phyloP scores from a whole-genome alignment of 2,329 filamentous ascomycete species.

The Talaromyces sp. region DNA sequence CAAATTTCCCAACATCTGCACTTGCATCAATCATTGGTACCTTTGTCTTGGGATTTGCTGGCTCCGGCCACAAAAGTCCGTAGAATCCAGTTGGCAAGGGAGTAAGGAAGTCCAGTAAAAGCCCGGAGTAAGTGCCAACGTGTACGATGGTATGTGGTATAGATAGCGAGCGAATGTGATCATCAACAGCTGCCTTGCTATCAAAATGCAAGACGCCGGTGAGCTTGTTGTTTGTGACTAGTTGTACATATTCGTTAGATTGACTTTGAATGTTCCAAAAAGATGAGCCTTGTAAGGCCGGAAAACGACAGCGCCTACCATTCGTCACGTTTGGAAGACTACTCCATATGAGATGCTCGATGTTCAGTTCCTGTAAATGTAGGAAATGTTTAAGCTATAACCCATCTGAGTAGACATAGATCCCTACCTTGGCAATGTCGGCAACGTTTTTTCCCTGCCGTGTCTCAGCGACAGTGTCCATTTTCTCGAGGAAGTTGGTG shows the following conservation, averaged over 20 bases:
- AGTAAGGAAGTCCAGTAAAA: slow-evolving; percentile 27
- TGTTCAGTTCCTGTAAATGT: neutral
- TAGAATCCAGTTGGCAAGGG: slow-evolving; percentile 19
- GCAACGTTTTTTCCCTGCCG: slow-evolving; percentile 23
- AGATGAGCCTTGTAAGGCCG: neutral
- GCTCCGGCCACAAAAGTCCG: slow-evolving; percentile 15
- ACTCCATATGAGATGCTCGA: slow-evolving; percentile 28
- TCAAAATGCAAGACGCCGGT: slow-evolving; percentile 49
- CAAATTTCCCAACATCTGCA: slow-evolving; percentile 31
- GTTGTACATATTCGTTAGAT: neutral
- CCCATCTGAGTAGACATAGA: slow-evolving; percentile 12
- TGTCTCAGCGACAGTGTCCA: slow-evolving; percentile 22
- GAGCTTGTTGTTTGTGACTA: slow-evolving; percentile 27
- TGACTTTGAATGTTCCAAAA: neutral
- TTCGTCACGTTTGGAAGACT: slow-evolving; percentile 16
- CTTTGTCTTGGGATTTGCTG: slow-evolving; percentile 10
- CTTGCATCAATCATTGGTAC: slow-evolving; percentile 31
- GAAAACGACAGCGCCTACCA: slow-evolving; percentile 15
- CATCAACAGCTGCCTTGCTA: slow-evolving; percentile 51
- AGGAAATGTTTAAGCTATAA: slow-evolving; percentile 2
- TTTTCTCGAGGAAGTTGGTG: slow-evolving; percentile 28
- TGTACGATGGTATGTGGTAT: slow-evolving; percentile 50
- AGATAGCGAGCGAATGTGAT: slow-evolving; percentile 46
- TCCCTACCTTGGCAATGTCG: slow-evolving; percentile 22
- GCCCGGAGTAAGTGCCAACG: slow-evolving; percentile 53